Conservation (phyloP, 192 early-diverging fungal species). For the Allomyces macrogynus region DNA sequence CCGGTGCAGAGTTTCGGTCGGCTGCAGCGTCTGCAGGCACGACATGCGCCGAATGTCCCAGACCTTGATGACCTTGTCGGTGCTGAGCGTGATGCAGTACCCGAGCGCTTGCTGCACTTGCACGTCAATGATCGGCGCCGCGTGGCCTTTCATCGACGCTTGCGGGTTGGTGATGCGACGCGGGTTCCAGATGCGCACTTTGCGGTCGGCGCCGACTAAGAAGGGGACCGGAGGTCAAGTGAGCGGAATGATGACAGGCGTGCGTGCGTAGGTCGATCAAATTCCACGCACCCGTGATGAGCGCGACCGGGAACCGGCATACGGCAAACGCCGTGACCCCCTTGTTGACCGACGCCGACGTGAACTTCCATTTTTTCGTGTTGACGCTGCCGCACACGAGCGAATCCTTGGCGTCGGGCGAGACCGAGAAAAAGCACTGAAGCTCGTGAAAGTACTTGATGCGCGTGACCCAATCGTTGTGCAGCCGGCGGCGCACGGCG, state of each 20-base stretch:
- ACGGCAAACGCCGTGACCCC: conserved; percentile 26
- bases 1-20: conserved; percentile 6
- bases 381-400: conserved; percentile 21
- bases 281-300: conserved; percentile 16
- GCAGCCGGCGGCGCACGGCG: conserved; percentile 18
- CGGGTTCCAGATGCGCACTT: conserved; percentile 31
- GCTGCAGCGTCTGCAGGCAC: conserved; percentile 24
- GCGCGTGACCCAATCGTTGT: conserved; percentile 25
- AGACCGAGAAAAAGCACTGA: conserved; percentile 21
- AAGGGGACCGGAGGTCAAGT: neutral
- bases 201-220: conserved; percentile 9
- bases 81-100: conserved; percentile 21
- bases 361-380: conserved; percentile 19
- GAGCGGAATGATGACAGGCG: too few species aligned
- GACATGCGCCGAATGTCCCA: conserved; percentile 33
- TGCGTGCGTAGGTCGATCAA: too few species aligned
- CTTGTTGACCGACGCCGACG: conserved; percentile 15
- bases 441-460: conserved; percentile 26
- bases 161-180: conserved; percentile 21
- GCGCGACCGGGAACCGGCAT: conserved; percentile 19
- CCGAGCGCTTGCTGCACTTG: conserved; percentile 17
- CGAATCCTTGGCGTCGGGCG: conserved; percentile 22
- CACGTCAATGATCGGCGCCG: conserved; percentile 20
- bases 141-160: conserved; percentile 23
- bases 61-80: conserved; percentile 22